These are phyloP conservation scores for Chrysopogon serrulatus DNA, from an alignment of 176 grass and related monocot genomes.

Conservation along the genomic window DNA sequence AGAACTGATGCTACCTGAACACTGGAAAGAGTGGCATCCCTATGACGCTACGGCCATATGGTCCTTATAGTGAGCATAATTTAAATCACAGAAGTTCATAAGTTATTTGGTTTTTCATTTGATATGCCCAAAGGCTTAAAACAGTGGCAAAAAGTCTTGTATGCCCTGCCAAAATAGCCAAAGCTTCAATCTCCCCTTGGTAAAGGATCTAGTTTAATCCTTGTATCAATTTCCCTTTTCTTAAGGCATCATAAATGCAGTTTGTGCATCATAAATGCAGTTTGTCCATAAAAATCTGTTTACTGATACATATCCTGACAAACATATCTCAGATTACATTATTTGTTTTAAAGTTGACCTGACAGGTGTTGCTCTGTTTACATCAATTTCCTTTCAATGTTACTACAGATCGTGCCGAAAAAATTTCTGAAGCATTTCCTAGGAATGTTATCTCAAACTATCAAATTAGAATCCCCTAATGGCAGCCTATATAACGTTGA, in stretches of 20 bases:
- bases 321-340: neutral
- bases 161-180: neutral
- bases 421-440: slow-evolving; percentile 33
- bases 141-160: neutral
- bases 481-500: slow-evolving; percentile 32
- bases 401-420: slow-evolving; percentile 35
- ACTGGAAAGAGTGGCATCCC: neutral
- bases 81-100: neutral
- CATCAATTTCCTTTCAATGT: neutral
- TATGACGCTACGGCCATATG: neutral
- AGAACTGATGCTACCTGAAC: neutral
- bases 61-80: neutral
- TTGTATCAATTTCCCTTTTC: neutral
- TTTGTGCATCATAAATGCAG: neutral
- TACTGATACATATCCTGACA: neutral
- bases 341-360: neutral
- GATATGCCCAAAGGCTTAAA: neutral
- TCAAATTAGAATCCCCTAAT: slow-evolving; percentile 35
- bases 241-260: neutral
- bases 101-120: neutral
- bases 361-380: neutral
- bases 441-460: slow-evolving; percentile 6
- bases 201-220: neutral
- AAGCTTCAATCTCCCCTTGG: no score
- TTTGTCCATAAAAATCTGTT: neutral